These are phyloP conservation scores for Leccinum ponderosum DNA, from an alignment of 1,284 basidiomycete species.

Conservation along the genomic window DNA sequence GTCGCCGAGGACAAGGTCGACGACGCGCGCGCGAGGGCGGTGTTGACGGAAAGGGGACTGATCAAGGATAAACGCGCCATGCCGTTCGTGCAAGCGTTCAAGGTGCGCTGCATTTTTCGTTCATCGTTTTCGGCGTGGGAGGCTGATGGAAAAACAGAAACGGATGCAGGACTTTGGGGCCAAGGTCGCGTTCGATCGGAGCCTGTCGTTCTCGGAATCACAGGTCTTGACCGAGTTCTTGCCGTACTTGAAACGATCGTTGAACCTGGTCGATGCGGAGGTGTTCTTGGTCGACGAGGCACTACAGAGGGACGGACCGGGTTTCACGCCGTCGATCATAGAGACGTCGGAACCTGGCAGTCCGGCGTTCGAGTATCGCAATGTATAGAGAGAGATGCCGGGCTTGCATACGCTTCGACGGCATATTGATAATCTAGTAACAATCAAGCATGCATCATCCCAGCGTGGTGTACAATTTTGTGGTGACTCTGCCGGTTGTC, in stretches of 20 bases:
- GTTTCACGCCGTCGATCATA: conserved; percentile 31
- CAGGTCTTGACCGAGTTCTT: conserved; percentile 73
- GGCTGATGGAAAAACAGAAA: conserved; percentile 48
- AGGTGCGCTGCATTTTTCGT: conserved; percentile 48
- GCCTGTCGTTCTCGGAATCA: conserved; percentile 84
- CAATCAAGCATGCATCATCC: too few species aligned
- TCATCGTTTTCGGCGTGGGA: conserved; percentile 16
- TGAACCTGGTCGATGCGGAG: conserved; percentile 68
- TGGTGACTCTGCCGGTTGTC: too few species aligned
- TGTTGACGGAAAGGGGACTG: conserved; percentile 72
- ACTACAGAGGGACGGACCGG: conserved; percentile 60
- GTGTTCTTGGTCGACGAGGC: conserved; percentile 34
- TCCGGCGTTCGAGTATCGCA: not conserved
- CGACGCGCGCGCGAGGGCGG: conserved; percentile 77
- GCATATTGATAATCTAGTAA: too few species aligned
- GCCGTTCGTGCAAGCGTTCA: conserved; percentile 94
- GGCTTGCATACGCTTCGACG: too few species aligned
- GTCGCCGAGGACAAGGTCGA: conserved; percentile 70
- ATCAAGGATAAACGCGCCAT: conserved; percentile 96
- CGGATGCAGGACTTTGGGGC: conserved; percentile 81
- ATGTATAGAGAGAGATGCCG: not conserved
- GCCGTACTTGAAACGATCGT: conserved; percentile 84
- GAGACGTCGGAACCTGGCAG: not conserved
- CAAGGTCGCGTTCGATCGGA: conserved; percentile 83
- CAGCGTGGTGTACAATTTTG: too few species aligned